Evolutionary conservation across 805 yeast species (phyloP).

Genomic region (Candida nitratophila): DNA sequence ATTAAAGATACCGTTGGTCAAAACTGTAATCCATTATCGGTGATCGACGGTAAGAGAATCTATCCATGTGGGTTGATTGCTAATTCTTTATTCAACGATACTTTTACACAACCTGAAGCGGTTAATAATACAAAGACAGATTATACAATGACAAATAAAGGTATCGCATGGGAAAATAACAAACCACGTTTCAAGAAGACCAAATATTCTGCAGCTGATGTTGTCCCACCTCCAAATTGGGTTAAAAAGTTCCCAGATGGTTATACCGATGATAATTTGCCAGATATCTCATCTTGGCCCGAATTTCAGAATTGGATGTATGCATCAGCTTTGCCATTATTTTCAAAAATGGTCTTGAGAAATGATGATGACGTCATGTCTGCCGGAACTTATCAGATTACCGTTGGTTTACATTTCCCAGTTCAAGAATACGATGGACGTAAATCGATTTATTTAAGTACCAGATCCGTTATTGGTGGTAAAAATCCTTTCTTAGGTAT

Average conservation of each 20-base stretch:
- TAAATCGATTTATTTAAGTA: conserved; percentile 60
- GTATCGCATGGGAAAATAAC: conserved; percentile 70
- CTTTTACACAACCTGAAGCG: conserved; percentile 44
- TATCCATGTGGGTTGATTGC: conserved; percentile 87
- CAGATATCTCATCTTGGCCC: conserved; percentile 59
- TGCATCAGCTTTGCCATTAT: conserved; percentile 65
- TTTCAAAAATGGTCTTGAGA: conserved; percentile 58
- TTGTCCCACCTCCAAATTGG: conserved; percentile 87
- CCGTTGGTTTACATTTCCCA: conserved; percentile 74
- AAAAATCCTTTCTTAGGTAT: conserved; percentile 67
- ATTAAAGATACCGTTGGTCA: conserved; percentile 49
- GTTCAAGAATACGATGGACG: conserved; percentile 61
- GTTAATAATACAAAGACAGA: conserved; percentile 36
- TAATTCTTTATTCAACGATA: conserved; percentile 72
- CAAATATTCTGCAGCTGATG: conserved; percentile 46
- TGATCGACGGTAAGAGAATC: conserved; percentile 40
- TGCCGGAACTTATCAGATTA: conserved; percentile 56
- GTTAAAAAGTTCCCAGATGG: conserved; percentile 62
- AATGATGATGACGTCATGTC: conserved; percentile 49
- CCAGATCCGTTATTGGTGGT: conserved; percentile 71
- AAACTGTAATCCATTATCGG: conserved; percentile 59
- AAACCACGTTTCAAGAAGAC: conserved; percentile 59
- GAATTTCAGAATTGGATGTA: conserved; percentile 85
- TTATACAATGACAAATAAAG: conserved; percentile 39
- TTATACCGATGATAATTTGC: conserved; percentile 60